Evolutionary conservation across 257 asterid species (phyloP).

Genomic region (Anisodus tanguticus): DNA sequence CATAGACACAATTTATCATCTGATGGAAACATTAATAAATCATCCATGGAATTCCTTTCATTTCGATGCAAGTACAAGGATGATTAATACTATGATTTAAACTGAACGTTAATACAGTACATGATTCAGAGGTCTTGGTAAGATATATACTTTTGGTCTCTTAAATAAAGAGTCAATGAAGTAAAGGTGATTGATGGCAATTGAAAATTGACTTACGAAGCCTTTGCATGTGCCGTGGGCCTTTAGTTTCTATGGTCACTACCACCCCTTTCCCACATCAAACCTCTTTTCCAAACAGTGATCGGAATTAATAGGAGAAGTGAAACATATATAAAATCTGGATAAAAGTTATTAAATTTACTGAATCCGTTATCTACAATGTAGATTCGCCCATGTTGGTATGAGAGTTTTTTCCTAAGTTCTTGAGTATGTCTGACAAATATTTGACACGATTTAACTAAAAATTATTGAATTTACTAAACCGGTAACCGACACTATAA

Average conservation of each 20-base stretch:
- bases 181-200: not conserved
- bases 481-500: no score
- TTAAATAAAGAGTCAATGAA: not conserved
- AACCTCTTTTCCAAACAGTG: not conserved
- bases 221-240: constrained; percentile 13
- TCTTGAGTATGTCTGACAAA: no score
- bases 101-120: not conserved
- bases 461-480: no score
- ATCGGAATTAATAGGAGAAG: not conserved
- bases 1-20: no score
- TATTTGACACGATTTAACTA: no score
- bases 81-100: not conserved
- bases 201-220: not conserved
- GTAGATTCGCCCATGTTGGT: no score
- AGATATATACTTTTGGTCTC: not conserved
- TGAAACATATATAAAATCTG: no score
- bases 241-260: not conserved
- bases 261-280: not conserved
- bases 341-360: no score
- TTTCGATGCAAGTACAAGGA: not conserved
- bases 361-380: no score
- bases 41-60: no score
- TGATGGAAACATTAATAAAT: no score
- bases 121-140: not conserved
- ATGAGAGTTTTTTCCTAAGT: no score